Percentiles rank a stretch among this genome's conserved stretches.
These are phyloP conservation scores for Penicillium manginii DNA, from an alignment of 495 filamentous ascomycete species.

Conservation along the genomic window DNA sequence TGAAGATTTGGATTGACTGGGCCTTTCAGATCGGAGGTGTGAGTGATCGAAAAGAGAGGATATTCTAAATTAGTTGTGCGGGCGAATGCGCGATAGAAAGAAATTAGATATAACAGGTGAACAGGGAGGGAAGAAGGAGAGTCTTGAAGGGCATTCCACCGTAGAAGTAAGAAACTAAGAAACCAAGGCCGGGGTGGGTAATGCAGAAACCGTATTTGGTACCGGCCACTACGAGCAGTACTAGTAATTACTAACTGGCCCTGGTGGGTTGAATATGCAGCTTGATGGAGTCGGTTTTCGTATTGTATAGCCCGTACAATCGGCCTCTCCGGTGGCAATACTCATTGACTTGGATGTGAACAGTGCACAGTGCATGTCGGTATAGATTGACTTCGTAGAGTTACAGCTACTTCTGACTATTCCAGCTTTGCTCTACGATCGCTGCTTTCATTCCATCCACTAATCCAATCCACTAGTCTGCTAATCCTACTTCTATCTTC, in stretches of 20 bases:
- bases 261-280: conserved; percentile 21
- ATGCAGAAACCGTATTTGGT: too few species aligned
- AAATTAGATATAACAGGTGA: conserved; percentile 23
- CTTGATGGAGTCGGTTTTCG: conserved; percentile 22
- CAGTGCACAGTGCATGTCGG: not conserved
- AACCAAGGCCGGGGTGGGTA: too few species aligned
- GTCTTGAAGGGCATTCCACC: not conserved
- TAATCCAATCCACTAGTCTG: not conserved
- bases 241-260: not conserved
- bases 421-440: not conserved
- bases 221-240: too few species aligned
- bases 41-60: conserved; percentile 32
- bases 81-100: conserved; percentile 52
- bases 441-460: not conserved
- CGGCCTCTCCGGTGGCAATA: conserved; percentile 15
- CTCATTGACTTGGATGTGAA: not conserved
- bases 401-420: not conserved
- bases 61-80: conserved; percentile 48
- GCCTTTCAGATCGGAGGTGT: conserved; percentile 26
- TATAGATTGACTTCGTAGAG: not conserved
- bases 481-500: not conserved
- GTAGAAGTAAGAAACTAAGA: conserved; percentile 6
- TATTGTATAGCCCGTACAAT: not conserved
- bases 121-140: conserved; percentile 3
- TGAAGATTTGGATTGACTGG: not conserved